These are phyloP conservation scores for Rhodotorula glutinis DNA, from an alignment of 1,284 basidiomycete species.

Conservation along the genomic window DNA sequence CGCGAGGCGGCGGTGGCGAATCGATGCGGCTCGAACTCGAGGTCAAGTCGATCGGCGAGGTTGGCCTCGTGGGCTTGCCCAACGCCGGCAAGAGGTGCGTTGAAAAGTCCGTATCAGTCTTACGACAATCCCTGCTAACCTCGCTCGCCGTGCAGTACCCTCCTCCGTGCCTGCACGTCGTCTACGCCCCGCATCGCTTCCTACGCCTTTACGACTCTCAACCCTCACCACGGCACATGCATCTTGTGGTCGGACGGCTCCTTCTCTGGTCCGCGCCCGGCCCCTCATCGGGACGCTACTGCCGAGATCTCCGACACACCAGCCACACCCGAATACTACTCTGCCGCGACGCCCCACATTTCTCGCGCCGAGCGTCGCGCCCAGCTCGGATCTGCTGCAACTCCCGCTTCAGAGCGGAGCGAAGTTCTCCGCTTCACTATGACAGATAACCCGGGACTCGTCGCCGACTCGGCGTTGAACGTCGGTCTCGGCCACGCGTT, in stretches of 20 bases:
- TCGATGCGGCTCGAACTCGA: constrained; percentile 81
- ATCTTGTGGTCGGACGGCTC: constrained; percentile 74
- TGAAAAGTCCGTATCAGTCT: too few species aligned
- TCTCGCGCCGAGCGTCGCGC: constrained; percentile 28
- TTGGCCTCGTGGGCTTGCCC: constrained; percentile 92
- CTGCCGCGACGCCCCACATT: constrained; percentile 8
- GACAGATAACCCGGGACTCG: constrained; percentile 95
- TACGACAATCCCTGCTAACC: not conserved
- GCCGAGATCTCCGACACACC: constrained; percentile 63
- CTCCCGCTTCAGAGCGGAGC: not conserved
- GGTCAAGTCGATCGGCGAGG: constrained; percentile 88
- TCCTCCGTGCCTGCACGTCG: constrained; percentile 83
- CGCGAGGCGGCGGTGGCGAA: constrained; percentile 70
- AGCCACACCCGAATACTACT: constrained; percentile 27
- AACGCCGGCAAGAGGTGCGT: constrained; percentile 68
- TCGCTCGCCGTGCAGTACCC: constrained; percentile 53
- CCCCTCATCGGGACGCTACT: constrained; percentile 19
- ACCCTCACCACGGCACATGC: constrained; percentile 89
- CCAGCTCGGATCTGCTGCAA: not conserved
- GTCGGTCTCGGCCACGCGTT: constrained; percentile 93
- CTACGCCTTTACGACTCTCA: constrained; percentile 92
- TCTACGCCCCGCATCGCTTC: constrained; percentile 83
- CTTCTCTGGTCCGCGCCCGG: constrained; percentile 50
- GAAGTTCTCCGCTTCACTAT: constrained; percentile 86
- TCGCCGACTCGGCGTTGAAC: constrained; percentile 77